Evolutionary conservation across 768 basidiomycete species (phyloP).

Genomic region (Tylopilus vinaceipallidus): DNA sequence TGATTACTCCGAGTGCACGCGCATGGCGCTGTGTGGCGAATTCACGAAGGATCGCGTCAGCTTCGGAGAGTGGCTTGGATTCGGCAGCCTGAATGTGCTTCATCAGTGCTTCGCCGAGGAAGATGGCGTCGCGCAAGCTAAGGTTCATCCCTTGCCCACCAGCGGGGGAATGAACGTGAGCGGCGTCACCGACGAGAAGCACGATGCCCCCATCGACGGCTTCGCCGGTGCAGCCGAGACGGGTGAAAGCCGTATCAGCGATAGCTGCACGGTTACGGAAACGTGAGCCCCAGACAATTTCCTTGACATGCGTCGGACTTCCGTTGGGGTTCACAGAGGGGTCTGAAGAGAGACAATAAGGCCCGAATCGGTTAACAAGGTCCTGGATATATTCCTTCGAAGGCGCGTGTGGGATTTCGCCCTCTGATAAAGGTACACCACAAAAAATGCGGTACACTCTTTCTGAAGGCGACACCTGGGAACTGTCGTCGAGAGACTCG

Average conservation of each 20-base stretch:
- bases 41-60: conserved; percentile 33
- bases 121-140: conserved; percentile 52
- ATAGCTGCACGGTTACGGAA: conserved; percentile 45
- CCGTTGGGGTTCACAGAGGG: conserved; percentile 32
- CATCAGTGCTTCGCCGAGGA: conserved; percentile 41
- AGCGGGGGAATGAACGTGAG: conserved; percentile 50
- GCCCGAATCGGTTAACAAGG: conserved; percentile 41
- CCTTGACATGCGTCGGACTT: conserved; percentile 32
- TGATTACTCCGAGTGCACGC: no score
- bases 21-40: conserved; percentile 37
- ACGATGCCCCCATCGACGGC: conserved; percentile 16
- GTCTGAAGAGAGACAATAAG: conserved; percentile 25
- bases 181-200: conserved; percentile 38
- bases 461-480: conserved; percentile 4
- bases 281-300: conserved; percentile 44
- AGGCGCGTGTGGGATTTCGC: conserved; percentile 37
- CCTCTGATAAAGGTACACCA: conserved; percentile 35
- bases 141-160: conserved; percentile 62
- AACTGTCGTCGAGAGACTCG: conserved; percentile 11
- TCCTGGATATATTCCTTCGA: conserved; percentile 43
- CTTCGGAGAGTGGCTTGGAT: conserved; percentile 5
- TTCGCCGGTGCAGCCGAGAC: conserved; percentile 20
- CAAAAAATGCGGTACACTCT: conserved; percentile 40
- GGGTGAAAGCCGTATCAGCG: conserved; percentile 39
- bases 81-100: conserved; percentile 31